Base-by-base conservation (phyloP, 352 stramenopile species). In the Pythium brachiatum region DNA sequence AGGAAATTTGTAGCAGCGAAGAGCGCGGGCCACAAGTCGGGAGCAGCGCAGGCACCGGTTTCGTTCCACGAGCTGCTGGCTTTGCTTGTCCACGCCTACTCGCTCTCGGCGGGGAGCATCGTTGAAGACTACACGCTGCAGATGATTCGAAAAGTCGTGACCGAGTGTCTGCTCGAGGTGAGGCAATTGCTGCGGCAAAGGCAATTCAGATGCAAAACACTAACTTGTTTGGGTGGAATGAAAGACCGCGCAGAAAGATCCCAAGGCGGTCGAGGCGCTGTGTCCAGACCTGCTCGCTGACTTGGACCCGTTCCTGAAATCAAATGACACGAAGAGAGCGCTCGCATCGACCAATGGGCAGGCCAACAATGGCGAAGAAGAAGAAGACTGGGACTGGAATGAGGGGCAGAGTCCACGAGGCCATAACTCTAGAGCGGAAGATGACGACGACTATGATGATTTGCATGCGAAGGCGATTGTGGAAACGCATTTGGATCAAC, bases 311-410 rank as follows among this genome's bases (percentile, higher is more conserved):
- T 51, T 39, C 23, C 16, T 44, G 3, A 44, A 36, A n/a, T 41
- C 34, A 20, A 23, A 36, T 32, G 34, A 51, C 16, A 13, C 25
- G 9, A 9, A 8, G 16, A 48, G 34, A 21, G 13, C 21, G 18
- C 5, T 16, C 11, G 4, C 27, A 5, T 56, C 27, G 27, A 20
- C 1, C 8, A 29, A 38, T 26, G 47, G n/a, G 6, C 44, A 52
- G n/a, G 41, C 15, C 7, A n/a, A 34, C n/a, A 20, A 7, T 41
- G 39, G 59, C 20, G 76, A 76, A 34, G 61, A 78, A 34, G 61
- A 78, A 1, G 70, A 90, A 47, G 76, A 90, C 43, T 93, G 83
- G 83, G 81, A 79, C 48, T 89, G 80, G 78, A 75, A 79, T 57
- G 81, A 89, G 26, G 15, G 15, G 18, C 23, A 31, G n/a, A 61